phyloP scores from a whole-genome alignment of 257 asterid species.

The Fraxinus quadrangulata region DNA sequence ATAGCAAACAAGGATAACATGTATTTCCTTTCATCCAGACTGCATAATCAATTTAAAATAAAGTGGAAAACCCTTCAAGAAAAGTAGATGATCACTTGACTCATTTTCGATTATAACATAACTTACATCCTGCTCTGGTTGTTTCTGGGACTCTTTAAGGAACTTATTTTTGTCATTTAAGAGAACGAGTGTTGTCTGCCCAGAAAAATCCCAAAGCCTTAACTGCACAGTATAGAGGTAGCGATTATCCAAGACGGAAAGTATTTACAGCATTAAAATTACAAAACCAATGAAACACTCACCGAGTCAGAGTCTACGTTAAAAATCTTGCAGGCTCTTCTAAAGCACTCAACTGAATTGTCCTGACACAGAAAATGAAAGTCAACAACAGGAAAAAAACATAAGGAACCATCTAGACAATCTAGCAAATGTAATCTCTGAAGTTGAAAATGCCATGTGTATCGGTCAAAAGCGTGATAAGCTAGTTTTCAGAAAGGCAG shows the following conservation, averaged over 20 bases:
- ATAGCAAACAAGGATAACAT: constrained; percentile 3
- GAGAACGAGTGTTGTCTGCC: constrained; percentile 71
- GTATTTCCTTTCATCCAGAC: constrained; percentile 10
- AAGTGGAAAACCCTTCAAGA: constrained; percentile 18
- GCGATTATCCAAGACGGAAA: constrained; percentile 32
- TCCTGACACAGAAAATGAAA: constrained; percentile 57
- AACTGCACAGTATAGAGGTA: constrained; percentile 51
- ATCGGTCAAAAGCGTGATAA: constrained; percentile 19
- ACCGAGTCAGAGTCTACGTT: constrained; percentile 73
- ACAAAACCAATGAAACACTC: constrained; percentile 34
- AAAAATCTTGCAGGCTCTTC: constrained; percentile 90
- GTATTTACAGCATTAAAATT: constrained; percentile 14
- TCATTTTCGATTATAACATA: constrained; percentile 15
- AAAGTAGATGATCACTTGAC: constrained; percentile 23
- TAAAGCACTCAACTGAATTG: constrained; percentile 79
- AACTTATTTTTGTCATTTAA: constrained; percentile 62
- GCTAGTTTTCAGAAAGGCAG: neutral
- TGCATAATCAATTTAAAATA: constrained; percentile 7
- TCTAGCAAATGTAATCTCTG: constrained; percentile 5
- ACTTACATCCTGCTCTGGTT: constrained; percentile 82
- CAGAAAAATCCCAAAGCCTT: constrained; percentile 93
- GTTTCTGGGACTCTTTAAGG: constrained; percentile 66
- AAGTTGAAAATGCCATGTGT: constrained; percentile 17
- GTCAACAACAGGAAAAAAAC: constrained; percentile 23
- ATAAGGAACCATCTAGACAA: constrained; percentile 13